These are phyloP conservation scores for Ballota nigra DNA, from an alignment of 257 asterid species.

Conservation along the genomic window DNA sequence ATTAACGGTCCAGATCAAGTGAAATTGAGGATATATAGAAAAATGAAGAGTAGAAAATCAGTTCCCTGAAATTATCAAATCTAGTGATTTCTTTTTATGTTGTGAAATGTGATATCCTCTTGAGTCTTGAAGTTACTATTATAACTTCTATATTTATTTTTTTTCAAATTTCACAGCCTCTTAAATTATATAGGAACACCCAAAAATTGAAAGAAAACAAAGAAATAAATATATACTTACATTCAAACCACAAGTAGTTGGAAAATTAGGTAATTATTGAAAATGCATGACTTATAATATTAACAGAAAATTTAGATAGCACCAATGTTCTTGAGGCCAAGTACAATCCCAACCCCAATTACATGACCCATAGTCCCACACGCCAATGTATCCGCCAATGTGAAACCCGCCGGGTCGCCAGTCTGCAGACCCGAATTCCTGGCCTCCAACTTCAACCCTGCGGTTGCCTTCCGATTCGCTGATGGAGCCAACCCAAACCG, in stretches of 20 bases:
- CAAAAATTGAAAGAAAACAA: neutral
- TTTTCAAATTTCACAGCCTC: too few species aligned
- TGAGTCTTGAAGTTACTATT: too few species aligned
- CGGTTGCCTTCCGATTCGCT: constrained; percentile 89
- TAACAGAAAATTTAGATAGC: constrained; percentile 34
- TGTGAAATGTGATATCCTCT: too few species aligned
- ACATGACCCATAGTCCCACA: constrained; percentile 88
- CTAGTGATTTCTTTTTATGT: too few species aligned
- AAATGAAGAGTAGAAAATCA: too few species aligned
- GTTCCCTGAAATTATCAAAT: too few species aligned
- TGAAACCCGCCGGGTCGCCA: constrained; percentile 96
- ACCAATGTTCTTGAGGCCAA: constrained; percentile 84
- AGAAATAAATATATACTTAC: neutral
- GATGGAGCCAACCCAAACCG: constrained; percentile 96
- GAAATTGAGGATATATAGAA: too few species aligned
- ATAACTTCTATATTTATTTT: too few species aligned
- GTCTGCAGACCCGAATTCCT: constrained; percentile 94
- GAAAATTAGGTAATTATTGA: neutral
- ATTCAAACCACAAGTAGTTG: neutral
- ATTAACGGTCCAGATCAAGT: too few species aligned
- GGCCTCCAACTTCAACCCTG: constrained; percentile 69
- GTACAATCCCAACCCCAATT: constrained; percentile 95
- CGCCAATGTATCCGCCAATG: constrained; percentile 90
- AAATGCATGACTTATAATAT: neutral
- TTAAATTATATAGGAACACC: neutral